Conservation (phyloP, 1,139 yeast species). For the Kazachstania sp. region DNA sequence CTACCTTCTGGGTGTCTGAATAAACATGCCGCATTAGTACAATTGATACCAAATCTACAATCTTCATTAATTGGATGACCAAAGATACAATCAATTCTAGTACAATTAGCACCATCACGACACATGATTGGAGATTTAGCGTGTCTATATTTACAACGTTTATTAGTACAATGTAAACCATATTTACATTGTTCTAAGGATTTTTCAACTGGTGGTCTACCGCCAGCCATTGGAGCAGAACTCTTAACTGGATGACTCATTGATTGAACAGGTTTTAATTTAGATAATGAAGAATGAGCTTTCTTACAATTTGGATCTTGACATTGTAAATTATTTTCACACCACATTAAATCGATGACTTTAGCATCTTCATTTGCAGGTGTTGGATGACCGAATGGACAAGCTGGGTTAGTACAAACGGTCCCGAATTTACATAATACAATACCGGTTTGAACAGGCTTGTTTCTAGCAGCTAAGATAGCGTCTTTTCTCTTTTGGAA, state of each 20-base stretch:
- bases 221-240: conserved; percentile 18
- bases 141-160: conserved; percentile 74
- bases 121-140: conserved; percentile 66
- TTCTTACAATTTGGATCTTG: conserved; percentile 50
- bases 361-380: conserved; percentile 71
- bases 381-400: conserved; percentile 89
- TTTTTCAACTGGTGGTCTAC: conserved; percentile 35
- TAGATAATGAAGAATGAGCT: conserved; percentile 69
- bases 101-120: conserved; percentile 72
- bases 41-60: conserved; percentile 70
- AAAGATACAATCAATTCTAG: conserved; percentile 71
- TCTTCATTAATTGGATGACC: conserved; percentile 71
- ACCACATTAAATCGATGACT: conserved; percentile 65
- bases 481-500: conserved; percentile 38
- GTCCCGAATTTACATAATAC: conserved; percentile 69
- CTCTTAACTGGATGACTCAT: conserved; percentile 17
- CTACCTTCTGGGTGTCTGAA: conserved; percentile 77
- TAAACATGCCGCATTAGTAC: conserved; percentile 62
- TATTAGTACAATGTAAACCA: conserved; percentile 66
- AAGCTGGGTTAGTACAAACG: conserved; percentile 63
- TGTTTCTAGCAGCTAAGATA: conserved; percentile 29
- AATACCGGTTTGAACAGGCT: conserved; percentile 37
- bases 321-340: conserved; percentile 62
- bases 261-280: conserved; percentile 31
- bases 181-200: conserved; percentile 76